Percentiles rank a stretch among this genome's conserved stretches.
Conservation (phyloP, 140 eudicot species). For the Erigeron philadelphicus region DNA sequence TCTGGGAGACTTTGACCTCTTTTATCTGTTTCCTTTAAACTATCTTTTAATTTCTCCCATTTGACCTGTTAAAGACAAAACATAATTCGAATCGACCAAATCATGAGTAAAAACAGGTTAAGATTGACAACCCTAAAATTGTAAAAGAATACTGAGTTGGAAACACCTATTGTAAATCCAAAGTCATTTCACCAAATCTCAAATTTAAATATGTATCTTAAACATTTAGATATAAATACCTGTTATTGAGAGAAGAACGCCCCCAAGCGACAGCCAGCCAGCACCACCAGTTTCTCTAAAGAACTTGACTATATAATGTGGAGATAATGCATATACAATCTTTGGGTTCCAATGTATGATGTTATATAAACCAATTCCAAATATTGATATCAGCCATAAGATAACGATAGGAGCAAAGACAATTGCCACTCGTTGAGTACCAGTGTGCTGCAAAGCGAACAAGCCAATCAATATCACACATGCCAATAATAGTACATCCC, state of each 20-base stretch:
- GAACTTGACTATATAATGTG: slow-evolving; percentile 73
- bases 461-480: slow-evolving; percentile 73
- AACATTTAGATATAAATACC: slow-evolving; percentile 37
- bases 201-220: slow-evolving; percentile 10
- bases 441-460: slow-evolving; percentile 79
- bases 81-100: neutral
- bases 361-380: slow-evolving; percentile 69
- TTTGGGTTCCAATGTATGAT: slow-evolving; percentile 71
- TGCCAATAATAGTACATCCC: slow-evolving; percentile 32
- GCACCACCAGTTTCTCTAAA: slow-evolving; percentile 62
- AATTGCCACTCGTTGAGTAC: slow-evolving; percentile 81
- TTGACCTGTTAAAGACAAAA: neutral
- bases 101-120: neutral
- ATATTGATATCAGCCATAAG: slow-evolving; percentile 69
- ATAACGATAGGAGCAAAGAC: slow-evolving; percentile 78
- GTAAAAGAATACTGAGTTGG: neutral
- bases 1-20: neutral
- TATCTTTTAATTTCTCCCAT: neutral
- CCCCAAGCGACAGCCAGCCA: slow-evolving; percentile 95
- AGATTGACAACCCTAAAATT: neutral
- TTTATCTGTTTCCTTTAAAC: neutral
- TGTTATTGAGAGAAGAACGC: slow-evolving; percentile 75
- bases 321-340: slow-evolving; percentile 71
- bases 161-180: slow-evolving; percentile 10
- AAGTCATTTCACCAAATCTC: slow-evolving; percentile 5